Evolutionary conservation across 768 basidiomycete genomes (phyloP).

Genomic region (Leccinum barrowsii): DNA sequence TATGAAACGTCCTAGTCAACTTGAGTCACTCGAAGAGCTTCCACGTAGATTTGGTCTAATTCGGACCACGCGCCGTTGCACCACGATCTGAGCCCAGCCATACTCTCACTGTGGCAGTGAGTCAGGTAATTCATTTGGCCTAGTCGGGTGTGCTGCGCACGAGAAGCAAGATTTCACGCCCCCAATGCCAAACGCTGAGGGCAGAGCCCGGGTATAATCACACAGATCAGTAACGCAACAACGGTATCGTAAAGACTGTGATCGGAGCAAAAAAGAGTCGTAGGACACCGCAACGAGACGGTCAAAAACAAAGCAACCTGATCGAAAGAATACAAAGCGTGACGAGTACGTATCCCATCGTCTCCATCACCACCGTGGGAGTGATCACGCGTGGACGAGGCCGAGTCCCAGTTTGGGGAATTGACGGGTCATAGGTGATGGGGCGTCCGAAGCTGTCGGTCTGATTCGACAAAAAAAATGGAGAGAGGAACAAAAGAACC

Average conservation of each 20-base stretch:
- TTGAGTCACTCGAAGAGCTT: neutral
- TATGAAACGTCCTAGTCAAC: no score
- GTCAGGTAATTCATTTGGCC: slow-evolving; percentile 2
- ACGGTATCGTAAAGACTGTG: neutral
- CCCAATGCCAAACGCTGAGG: neutral
- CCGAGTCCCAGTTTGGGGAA: neutral
- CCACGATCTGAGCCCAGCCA: neutral
- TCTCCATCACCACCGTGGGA: slow-evolving; percentile 11
- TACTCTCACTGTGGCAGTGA: slow-evolving; percentile 4
- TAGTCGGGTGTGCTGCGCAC: neutral
- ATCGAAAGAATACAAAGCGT: slow-evolving; percentile 15
- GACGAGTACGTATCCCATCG: slow-evolving; percentile 9
- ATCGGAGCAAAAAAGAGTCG: neutral
- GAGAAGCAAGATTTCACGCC: neutral
- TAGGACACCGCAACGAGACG: neutral
- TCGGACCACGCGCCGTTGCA: neutral
- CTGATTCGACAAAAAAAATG: neutral
- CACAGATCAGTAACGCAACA: neutral
- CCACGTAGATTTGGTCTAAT: neutral
- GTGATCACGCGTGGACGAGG: neutral
- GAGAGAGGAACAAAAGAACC: neutral
- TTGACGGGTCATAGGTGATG: neutral
- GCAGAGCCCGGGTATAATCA: neutral
- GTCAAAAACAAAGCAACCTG: slow-evolving; percentile 19
- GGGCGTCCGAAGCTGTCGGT: neutral